These are phyloP conservation scores for Camellia oleifera DNA, from an alignment of 179 eudicot genomes.

Conservation along the genomic window DNA sequence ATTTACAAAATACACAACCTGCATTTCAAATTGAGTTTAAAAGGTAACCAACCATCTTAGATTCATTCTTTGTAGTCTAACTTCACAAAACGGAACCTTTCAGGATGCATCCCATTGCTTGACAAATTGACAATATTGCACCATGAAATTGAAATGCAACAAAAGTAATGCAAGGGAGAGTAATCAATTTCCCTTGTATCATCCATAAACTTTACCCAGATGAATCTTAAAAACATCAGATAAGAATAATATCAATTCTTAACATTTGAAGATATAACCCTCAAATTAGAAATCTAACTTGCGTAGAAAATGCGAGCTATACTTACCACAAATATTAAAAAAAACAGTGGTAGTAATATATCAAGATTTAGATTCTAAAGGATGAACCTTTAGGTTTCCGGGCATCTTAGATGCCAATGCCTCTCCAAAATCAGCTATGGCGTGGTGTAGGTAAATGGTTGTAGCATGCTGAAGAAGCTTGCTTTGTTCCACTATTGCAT, in stretches of 20 bases:
- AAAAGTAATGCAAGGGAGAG: background rate
- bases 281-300: background rate
- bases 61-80: background rate
- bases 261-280: background rate
- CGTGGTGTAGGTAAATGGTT: conserved; percentile 91
- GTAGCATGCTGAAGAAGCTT: conserved; percentile 97
- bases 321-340: background rate
- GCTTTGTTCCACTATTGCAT: conserved; percentile 75
- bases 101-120: background rate
- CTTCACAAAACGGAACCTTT: background rate
- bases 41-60: background rate
- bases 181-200: background rate
- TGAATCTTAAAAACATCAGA: background rate
- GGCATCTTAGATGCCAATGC: conserved; percentile 98
- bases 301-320: background rate
- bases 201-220: background rate
- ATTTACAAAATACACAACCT: conserved; percentile 97
- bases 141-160: background rate
- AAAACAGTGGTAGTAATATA: background rate
- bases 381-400: conserved; percentile 75
- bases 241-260: background rate
- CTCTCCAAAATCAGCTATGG: conserved; percentile 95
- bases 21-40: conserved; percentile 20
- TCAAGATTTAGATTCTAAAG: background rate
- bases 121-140: background rate